Evolutionary conservation across 2,329 filamentous ascomycete species (phyloP).

Genomic region (Pseudofabraea citricarpa): DNA sequence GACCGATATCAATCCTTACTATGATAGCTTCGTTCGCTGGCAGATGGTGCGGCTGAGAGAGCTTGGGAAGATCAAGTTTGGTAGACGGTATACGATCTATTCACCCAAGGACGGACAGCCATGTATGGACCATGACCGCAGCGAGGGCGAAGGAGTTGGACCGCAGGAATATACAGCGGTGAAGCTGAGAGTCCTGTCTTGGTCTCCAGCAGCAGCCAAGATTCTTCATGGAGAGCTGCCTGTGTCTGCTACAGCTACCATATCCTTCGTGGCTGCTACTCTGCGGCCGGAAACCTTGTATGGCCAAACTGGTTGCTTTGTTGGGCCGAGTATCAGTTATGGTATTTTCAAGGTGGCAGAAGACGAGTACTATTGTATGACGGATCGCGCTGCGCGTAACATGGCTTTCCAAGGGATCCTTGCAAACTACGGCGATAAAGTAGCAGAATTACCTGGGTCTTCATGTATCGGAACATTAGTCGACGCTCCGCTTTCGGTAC

Average conservation of each 20-base stretch:
- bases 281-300: conserved; percentile 98
- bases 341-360: conserved; percentile 77
- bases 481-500: conserved; percentile 80
- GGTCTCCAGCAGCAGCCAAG: conserved; percentile 71
- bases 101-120: conserved; percentile 84
- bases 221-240: conserved; percentile 74
- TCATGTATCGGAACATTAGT: conserved; percentile 85
- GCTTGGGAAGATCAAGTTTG: conserved; percentile 88
- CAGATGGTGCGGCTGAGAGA: conserved; percentile 93
- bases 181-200: conserved; percentile 87
- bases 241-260: conserved; percentile 66
- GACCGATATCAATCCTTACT: conserved; percentile 94
- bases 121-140: conserved; percentile 83
- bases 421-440: conserved; percentile 69
- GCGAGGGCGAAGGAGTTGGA: conserved; percentile 73
- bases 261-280: conserved; percentile 89
- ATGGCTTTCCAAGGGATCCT: conserved; percentile 94
- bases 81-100: conserved; percentile 91
- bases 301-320: conserved; percentile 93
- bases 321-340: conserved; percentile 84
- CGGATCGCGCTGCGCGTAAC: conserved; percentile 79
- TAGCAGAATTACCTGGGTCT: conserved; percentile 70
- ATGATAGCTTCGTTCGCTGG: conserved; percentile 92
- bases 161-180: conserved; percentile 90
- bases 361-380: conserved; percentile 80